Conservation (phyloP, 352 stramenopile genomes). For the Globisporangium nagaii region DNA sequence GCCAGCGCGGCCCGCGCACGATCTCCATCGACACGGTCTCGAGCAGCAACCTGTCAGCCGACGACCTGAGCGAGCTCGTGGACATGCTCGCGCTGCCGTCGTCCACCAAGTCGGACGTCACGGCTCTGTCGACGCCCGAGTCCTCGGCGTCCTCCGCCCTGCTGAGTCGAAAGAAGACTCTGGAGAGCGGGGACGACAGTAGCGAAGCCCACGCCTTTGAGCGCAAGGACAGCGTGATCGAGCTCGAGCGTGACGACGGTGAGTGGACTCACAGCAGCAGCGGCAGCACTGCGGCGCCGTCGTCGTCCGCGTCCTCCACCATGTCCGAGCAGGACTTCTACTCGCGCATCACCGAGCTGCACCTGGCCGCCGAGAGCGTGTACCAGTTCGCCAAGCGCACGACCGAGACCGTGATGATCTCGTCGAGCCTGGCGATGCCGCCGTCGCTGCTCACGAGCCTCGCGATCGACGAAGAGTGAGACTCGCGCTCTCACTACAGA, state of each 20-base stretch:
- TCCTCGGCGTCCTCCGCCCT: no score
- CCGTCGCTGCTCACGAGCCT: not conserved
- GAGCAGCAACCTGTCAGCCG: conserved; percentile 1
- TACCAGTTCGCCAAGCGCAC: conserved; percentile 13
- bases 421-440: not conserved
- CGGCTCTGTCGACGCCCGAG: no score
- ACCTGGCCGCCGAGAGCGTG: conserved; percentile 10
- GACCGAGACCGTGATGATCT: conserved; percentile 1
- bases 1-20: not conserved
- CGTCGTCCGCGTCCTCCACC: no score
- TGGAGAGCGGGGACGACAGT: not conserved
- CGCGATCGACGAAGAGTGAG: conserved; percentile 3
- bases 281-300: not conserved
- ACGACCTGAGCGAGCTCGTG: conserved; percentile 3
- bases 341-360: conserved; percentile 8
- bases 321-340: conserved; percentile 4
- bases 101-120: not conserved
- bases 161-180: conserved; percentile 7
- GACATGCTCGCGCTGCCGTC: not conserved
- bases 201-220: not conserved
- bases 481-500: not conserved
- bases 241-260: conserved; percentile 8
- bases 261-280: conserved; percentile 1
- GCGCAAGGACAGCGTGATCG: conserved; percentile 5
- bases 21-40: conserved; percentile 6